Conservation (phyloP, 139 green algal species). For the Gonium pectorale region DNA sequence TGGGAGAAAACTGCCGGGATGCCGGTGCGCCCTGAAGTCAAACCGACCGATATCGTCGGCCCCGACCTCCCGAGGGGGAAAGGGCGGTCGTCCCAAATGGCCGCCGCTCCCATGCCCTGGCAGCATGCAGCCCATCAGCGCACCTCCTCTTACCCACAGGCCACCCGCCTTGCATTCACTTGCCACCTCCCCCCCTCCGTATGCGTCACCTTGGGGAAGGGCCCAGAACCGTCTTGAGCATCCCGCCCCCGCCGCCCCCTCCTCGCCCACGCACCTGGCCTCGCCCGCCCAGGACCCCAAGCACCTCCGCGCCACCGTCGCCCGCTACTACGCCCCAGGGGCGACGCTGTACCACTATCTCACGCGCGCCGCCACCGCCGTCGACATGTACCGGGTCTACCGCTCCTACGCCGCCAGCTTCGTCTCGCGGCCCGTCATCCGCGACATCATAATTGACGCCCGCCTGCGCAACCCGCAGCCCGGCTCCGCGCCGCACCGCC, state of each 20-base stretch:
- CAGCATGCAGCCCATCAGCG: no score
- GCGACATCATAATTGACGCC: constrained; percentile 33
- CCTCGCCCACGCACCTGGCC: background rate
- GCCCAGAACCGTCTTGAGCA: background rate
- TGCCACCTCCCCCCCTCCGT: no score
- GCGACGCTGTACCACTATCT: constrained; percentile 41
- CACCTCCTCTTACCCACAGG: no score
- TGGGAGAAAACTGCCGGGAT: no score
- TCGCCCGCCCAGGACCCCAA: constrained; percentile 1
- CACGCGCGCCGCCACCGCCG: background rate
- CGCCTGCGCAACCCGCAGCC: background rate
- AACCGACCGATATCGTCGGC: no score
- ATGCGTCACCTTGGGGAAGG: no score
- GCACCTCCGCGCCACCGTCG: constrained; percentile 11
- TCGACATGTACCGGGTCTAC: constrained; percentile 20
- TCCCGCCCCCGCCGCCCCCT: background rate
- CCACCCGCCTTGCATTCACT: no score
- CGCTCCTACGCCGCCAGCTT: constrained; percentile 23
- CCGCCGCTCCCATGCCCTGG: no score
- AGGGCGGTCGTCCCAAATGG: no score
- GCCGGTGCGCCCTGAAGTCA: no score
- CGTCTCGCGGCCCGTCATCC: constrained; percentile 16
- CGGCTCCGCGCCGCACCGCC: background rate
- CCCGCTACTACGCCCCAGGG: constrained; percentile 5
- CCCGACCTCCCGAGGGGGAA: no score